Base-by-base conservation (phyloP, 2,329 filamentous ascomycete genomes). In the Pestalotiopsis sp. region DNA sequence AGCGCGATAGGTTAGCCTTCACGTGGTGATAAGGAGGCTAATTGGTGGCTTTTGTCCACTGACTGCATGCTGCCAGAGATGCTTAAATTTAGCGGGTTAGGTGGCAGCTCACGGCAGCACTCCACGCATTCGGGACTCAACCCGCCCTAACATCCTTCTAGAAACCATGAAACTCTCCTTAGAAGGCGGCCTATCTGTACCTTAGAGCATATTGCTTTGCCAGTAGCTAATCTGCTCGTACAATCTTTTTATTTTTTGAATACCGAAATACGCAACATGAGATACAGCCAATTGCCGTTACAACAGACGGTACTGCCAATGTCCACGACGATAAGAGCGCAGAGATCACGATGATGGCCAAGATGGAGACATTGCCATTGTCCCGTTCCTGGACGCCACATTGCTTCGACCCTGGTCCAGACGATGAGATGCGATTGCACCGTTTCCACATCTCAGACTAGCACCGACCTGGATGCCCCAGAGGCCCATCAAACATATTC, bases 11-110 rank as follows among this genome's bases (percentile, higher is more conserved):
- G 20, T 38, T 66, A 66, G 64, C 64, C 13, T 60, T 23, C 64
- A 66, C 64, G 64, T 66, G 64, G 27, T 66, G 64, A 66, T 66
- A 66, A 66, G 64, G 13, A 9, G 25, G 12, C 31, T 9, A 36
- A 36, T 36, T 36, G 31, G 31, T 36, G 31, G 31, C 31, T 36
- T 36, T 36, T n/a, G 27, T n/a, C 31, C n/a, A 38, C 36, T 25
- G 59, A 23, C 14, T 11, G 23, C 13, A 39, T 31, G 13, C 27
- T 62, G 36, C 13, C 14, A 39, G 59, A 58, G 11, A 36, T 27
- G 57, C 57, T 59, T 17, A n/a, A 52, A 52, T 52, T 36, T 52
- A 52, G 45, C 45, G 45, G 45, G 45, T 12, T n/a, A 9, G 7
- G 17, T 7, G 45, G 9, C 17, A 17, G 7, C 45, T n/a, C 23